Conservation (phyloP, 1,284 basidiomycete species). For the Melampsora larici-populina region DNA sequence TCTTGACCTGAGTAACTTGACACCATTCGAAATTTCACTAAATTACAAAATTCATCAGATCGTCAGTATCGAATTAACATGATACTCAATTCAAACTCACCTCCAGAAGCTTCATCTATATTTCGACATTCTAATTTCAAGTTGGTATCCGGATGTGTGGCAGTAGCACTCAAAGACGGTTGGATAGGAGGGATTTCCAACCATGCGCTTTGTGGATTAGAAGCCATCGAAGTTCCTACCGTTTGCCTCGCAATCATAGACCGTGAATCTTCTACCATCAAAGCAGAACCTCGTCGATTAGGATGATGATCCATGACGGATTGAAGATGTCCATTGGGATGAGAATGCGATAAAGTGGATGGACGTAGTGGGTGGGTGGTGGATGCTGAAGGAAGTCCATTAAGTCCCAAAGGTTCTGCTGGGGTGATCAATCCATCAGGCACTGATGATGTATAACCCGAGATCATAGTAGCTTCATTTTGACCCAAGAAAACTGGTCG, state of each 20-base stretch:
- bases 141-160: not conserved
- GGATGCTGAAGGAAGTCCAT: not conserved
- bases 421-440: not conserved
- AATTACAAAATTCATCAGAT: not conserved
- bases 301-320: not conserved
- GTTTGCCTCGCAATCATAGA: not conserved
- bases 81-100: not conserved
- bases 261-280: not conserved
- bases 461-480: constrained; percentile 36
- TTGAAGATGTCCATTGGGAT: not conserved
- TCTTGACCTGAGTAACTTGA: not conserved
- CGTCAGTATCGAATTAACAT: not conserved
- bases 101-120: not conserved
- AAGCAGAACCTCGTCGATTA: no score
- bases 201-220: not conserved
- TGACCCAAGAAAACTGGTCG: constrained; percentile 60
- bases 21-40: not conserved
- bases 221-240: not conserved
- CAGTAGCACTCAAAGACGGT: not conserved
- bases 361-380: not conserved
- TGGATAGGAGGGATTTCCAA: not conserved
- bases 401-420: not conserved
- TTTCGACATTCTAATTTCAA: not conserved
- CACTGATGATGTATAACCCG: constrained; percentile 2
- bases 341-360: constrained; percentile 11